phyloP scores from a whole-genome alignment of 306 rosid genomes.

The Vigna trinervia region DNA sequence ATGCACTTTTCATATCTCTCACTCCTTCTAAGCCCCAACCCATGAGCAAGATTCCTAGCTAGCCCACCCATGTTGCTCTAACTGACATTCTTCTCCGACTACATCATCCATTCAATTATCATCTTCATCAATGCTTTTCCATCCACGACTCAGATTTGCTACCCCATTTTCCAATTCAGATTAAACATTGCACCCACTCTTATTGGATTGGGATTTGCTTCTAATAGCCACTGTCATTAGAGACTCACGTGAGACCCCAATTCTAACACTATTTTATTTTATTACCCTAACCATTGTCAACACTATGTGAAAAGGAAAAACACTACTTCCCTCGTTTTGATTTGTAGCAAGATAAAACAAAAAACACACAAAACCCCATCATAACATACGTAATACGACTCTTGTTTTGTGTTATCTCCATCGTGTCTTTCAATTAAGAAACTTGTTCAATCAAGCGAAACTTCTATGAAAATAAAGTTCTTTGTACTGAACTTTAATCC shows the following conservation, averaged over 20 bases:
- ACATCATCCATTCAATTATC: constrained; percentile 33
- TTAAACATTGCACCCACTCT: neutral
- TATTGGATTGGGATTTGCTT: constrained; percentile 26
- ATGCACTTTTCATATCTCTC: constrained; percentile 38
- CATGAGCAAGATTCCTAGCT: constrained; percentile 52
- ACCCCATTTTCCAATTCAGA: constrained; percentile 18
- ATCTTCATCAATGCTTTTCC: neutral
- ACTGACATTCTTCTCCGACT: constrained; percentile 37
- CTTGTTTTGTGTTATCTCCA: neutral
- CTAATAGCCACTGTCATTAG: neutral
- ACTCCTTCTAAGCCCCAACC: constrained; percentile 30
- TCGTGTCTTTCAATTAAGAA: neutral
- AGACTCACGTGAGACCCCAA: constrained; percentile 32
- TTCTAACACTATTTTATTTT: neutral
- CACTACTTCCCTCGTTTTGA: constrained; percentile 27
- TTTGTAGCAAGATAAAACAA: neutral
- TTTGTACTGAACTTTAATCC: no score
- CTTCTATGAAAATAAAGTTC: no score
- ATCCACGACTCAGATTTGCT: constrained; percentile 13
- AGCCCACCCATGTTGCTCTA: constrained; percentile 52
- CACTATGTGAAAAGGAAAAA: constrained; percentile 26
- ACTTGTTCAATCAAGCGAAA: no score
- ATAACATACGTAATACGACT: no score
- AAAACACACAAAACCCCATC: neutral
- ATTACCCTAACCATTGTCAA: constrained; percentile 30